Conservation (phyloP, 345 rosid genomes). For the Eucalyptus dawsonii region DNA sequence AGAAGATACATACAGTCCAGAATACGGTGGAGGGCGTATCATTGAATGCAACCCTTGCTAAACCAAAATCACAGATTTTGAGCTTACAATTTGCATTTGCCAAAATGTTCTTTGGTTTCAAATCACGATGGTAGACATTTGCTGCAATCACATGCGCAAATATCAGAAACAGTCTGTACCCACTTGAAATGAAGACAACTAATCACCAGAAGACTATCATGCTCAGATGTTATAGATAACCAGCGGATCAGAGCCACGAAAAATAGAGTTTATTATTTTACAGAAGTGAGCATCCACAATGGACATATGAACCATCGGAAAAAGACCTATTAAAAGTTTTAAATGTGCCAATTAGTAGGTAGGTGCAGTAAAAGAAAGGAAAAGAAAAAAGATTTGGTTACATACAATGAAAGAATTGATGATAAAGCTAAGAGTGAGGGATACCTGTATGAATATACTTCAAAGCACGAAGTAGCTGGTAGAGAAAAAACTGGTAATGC, state of each 20-base stretch:
- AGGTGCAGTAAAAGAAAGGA: not conserved
- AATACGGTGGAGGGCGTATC: conserved; percentile 81
- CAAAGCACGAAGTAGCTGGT: conserved; percentile 85
- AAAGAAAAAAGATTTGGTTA: not conserved
- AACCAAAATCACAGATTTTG: conserved; percentile 91
- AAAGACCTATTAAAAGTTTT: not conserved
- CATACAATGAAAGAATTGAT: not conserved
- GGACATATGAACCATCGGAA: not conserved
- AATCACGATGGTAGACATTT: conserved; percentile 85
- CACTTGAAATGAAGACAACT: not conserved
- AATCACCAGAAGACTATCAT: not conserved
- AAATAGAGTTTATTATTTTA: not conserved
- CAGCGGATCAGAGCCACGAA: not conserved
- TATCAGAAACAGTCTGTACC: not conserved
- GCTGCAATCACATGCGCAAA: conserved; percentile 39
- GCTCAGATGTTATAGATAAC: not conserved
- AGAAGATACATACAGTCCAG: conserved; percentile 65
- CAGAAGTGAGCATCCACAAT: not conserved
- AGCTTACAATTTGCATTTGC: conserved; percentile 98
- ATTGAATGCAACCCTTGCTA: conserved; percentile 92
- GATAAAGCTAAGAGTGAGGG: not conserved
- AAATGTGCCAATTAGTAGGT: not conserved
- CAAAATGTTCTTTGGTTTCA: conserved; percentile 91
- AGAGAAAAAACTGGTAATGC: conserved; percentile 91
- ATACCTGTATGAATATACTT: conserved; percentile 93